Conservation (phyloP, 148 eudicot genomes). For the Rhododendron williamsianum region DNA sequence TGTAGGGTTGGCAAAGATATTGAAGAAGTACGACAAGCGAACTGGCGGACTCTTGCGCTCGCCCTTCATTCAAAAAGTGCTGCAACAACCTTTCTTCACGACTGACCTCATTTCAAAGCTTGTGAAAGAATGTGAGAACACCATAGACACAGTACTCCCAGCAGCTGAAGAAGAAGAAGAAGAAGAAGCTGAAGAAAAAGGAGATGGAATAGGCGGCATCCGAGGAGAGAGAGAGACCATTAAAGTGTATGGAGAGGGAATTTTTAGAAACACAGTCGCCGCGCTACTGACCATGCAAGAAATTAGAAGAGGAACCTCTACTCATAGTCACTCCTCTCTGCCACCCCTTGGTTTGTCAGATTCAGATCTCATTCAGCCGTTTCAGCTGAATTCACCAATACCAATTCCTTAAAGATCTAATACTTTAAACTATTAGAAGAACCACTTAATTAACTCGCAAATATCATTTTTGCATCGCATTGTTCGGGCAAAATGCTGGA, state of each 20-base stretch:
- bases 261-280: conserved; percentile 68
- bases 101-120: conserved; percentile 67
- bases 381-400: conserved; percentile 34
- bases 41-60: conserved; percentile 54
- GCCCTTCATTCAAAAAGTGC: conserved; percentile 61
- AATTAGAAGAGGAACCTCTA: conserved; percentile 65
- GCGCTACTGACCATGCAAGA: conserved; percentile 66
- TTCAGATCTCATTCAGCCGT: conserved; percentile 29
- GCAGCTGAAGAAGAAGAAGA: conserved; percentile 12
- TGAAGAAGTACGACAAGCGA: conserved; percentile 83
- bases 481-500: neutral
- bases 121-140: conserved; percentile 55
- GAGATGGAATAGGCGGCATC: neutral
- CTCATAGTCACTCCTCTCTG: conserved; percentile 50
- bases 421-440: neutral
- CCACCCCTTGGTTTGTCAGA: conserved; percentile 57
- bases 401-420: conserved; percentile 22
- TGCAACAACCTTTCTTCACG: conserved; percentile 70
- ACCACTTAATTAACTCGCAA: neutral
- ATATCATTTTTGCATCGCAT: neutral
- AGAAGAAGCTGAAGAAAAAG: neutral
- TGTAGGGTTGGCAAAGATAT: conserved; percentile 73
- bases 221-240: conserved; percentile 10
- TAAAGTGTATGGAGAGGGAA: conserved; percentile 43
- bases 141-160: conserved; percentile 46